Base-by-base conservation (phyloP, 139 green algal species). In the Chlamydomonas schloesseri region DNA sequence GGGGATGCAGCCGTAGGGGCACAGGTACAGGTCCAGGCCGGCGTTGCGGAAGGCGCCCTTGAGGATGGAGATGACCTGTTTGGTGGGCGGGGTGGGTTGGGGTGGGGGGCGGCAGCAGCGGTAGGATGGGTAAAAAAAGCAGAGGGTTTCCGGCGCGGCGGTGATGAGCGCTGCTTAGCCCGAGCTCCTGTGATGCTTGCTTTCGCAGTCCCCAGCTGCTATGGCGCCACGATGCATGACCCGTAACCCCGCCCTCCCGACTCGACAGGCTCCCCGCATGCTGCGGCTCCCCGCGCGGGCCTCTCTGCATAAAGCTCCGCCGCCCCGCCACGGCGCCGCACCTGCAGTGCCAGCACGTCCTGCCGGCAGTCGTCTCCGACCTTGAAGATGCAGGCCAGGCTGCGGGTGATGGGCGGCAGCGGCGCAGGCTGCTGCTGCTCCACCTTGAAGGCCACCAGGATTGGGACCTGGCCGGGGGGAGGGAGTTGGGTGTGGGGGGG, bases 321-420 rank as follows among this genome's bases (percentile, higher is more conserved):
- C n/a, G 26, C 29, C 64, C 11, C 26, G n/a, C 55, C 76, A 9
- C 1, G 13, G 34, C 2, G 23, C 77, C 20, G n/a, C 82, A 98
- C 93, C 93, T 99, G 97, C 58, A 99, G 93, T 0, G 97, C 98
- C 62, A 99, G 93, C 81, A 99, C 97, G 86, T 99, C 97, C 91
- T 99, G 97, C 21, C 98, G 87, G 73, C 96, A 97, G 89, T 99
- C 98, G 88, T 99, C 97, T 0, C 95, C 96, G 5, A 99, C 97
- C 90, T 99, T 98, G 95, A 98, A 99, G 90, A 99, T 98, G 92
- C 92, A 96, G 14, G 94, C 94, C 79, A 94, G 87, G 17, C 68
- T 84, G 69, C 71, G 76, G 20, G 37, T 37, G 0, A 86, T 31
- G 18, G 80, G 67, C 47, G 80, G 80, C 80, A 78, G 67, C 31